Base-by-base conservation (phyloP, 768 basidiomycete species). In the Suillus subalutaceus region DNA sequence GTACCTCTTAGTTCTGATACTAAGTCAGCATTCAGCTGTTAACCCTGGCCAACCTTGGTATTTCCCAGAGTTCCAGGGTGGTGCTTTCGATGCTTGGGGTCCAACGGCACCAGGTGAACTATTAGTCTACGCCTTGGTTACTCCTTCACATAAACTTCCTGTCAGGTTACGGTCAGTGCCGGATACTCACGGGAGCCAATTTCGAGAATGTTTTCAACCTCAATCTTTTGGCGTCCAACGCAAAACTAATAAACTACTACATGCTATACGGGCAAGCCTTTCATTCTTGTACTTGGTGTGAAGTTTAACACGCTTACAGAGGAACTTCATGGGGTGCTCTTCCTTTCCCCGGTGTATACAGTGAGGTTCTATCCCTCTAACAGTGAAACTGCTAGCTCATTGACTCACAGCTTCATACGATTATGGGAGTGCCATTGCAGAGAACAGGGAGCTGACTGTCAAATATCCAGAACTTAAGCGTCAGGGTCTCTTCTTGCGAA, bases 241-340 rank as follows among this genome's bases (percentile, higher is more conserved):
- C 87, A 2, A 95, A 94, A 72, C 71, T 95, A 55, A 87, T 94
- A 65, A 93, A 86, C 70, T 92, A 91, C 68, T 95, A 95, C 76
- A 94, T 95, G 94, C 69, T 93, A 63, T 93, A 88, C 70, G 92
- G 90, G 90, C 90, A 73, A 35, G 78, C 30, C 63, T 7, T 16
- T 41, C 9, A 41, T 46, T 46, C 44, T 50, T 64, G 23, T 30
- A 9, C 20, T 48, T 44, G 52, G 20, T 44, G 3, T 20, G 0
- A 32, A 15, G 23, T 66, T 70, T 26, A 72, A 10, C 15, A 23
- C 23, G 23, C 46, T 69, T 59, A 60, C 65, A 93, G 93, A 9
- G 93, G 93, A 32, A 94, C 93, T 0, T 93, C 90, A 13, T 95
- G 92, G 92, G 93, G 91, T 48, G 90, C 83, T 9, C 80, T 94